A percentile compares a stretch with the other conserved stretches of the same genome.
Conservation (phyloP, 1,139 yeast genomes). For the Sugiyamaella pinicola region DNA sequence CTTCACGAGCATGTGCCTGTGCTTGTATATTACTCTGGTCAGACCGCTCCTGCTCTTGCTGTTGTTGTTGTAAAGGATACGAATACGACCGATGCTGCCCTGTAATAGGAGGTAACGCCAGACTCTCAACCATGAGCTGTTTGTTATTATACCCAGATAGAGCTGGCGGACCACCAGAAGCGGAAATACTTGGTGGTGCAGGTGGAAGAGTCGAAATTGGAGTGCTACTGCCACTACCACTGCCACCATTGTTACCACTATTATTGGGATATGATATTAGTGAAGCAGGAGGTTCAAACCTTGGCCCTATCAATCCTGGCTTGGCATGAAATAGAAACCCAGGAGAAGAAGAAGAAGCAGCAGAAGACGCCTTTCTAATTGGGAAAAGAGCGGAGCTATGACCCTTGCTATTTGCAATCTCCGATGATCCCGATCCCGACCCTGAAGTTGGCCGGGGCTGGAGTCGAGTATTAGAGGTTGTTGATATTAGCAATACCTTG, state of each 20-base stretch:
- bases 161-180: neutral
- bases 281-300: conserved; percentile 22
- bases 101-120: conserved; percentile 7
- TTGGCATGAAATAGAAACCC: neutral
- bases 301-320: conserved; percentile 29
- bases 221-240: no score
- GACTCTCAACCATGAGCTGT: conserved; percentile 8
- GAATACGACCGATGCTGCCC: neutral
- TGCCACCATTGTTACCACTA: neutral
- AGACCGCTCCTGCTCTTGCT: conserved; percentile 1
- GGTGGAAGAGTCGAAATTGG: neutral
- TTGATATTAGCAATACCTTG: neutral
- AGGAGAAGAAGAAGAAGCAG: neutral
- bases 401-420: no score
- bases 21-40: neutral
- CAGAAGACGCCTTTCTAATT: conserved; percentile 5
- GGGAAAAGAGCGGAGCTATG: neutral
- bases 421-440: no score
- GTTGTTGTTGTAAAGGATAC: neutral
- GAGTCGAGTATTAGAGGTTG: neutral
- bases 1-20: no score
- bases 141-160: neutral
- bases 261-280: conserved; percentile 8
- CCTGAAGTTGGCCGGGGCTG: no score
- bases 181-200: neutral